These are phyloP conservation scores for Hanseniaspora jakobsenii DNA, from an alignment of 805 yeast genomes.

Conservation along the genomic window DNA sequence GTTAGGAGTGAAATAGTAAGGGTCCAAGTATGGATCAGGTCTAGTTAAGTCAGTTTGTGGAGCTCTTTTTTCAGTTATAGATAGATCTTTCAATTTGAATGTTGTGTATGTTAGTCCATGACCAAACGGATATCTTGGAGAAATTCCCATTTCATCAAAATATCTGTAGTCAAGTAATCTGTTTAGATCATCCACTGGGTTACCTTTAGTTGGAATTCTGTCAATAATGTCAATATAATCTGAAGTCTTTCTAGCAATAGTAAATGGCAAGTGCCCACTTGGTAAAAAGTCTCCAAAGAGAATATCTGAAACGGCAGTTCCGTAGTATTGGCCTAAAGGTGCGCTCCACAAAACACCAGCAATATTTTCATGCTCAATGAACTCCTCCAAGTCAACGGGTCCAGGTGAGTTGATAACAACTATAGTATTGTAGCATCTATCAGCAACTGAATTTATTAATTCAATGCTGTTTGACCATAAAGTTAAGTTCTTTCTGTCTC, in stretches of 20 bases:
- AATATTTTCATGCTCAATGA: slow-evolving; percentile 45
- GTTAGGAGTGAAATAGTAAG: slow-evolving; percentile 33
- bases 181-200: slow-evolving; percentile 29
- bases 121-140: slow-evolving; percentile 52
- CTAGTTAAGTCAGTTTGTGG: slow-evolving; percentile 37
- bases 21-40: slow-evolving; percentile 37
- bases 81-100: slow-evolving; percentile 29
- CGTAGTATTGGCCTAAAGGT: slow-evolving; percentile 46
- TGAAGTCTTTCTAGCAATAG: slow-evolving; percentile 41
- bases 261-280: slow-evolving; percentile 52
- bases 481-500: slow-evolving; percentile 43
- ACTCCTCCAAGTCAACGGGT: slow-evolving; percentile 44
- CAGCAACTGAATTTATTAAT: slow-evolving; percentile 38
- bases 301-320: slow-evolving; percentile 46
- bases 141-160: slow-evolving; percentile 44
- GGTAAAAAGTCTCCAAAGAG: slow-evolving; percentile 52
- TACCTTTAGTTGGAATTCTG: slow-evolving; percentile 28
- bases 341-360: slow-evolving; percentile 46
- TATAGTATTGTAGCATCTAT: slow-evolving; percentile 41
- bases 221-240: slow-evolving; percentile 39
- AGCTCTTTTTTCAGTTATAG: slow-evolving; percentile 32
- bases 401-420: slow-evolving; percentile 53
- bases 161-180: slow-evolving; percentile 42
- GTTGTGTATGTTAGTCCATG: slow-evolving; percentile 47
- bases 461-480: slow-evolving; percentile 50